phyloP scores from a whole-genome alignment of 768 basidiomycete species.

The Gloeophyllum trabeum region DNA sequence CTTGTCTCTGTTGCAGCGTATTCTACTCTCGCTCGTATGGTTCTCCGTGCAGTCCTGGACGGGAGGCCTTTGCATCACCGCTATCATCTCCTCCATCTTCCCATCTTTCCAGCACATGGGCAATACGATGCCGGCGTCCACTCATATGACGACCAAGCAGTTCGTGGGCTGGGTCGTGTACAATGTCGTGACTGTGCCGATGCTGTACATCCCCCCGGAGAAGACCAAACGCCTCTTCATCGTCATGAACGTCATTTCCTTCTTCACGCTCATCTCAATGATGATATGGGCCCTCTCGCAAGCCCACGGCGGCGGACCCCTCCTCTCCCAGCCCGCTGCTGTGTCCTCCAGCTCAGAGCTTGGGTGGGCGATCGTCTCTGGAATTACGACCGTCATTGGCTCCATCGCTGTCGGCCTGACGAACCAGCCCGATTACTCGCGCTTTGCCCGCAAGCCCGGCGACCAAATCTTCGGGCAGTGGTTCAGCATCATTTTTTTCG shows the following conservation, averaged over 20 bases:
- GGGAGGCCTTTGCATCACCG: no score
- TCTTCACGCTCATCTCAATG: slow-evolving; percentile 6
- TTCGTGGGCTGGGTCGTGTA: slow-evolving; percentile 7
- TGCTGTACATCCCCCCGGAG: slow-evolving; percentile 13
- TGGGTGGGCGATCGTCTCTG: slow-evolving; percentile 11
- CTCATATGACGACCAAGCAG: slow-evolving; percentile 7
- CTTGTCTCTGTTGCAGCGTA: slow-evolving; percentile 11
- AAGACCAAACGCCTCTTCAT: slow-evolving; percentile 12
- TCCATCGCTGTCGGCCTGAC: slow-evolving; percentile 11
- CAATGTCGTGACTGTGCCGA: slow-evolving; percentile 11
- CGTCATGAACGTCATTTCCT: slow-evolving; percentile 8
- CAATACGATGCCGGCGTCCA: slow-evolving; percentile 9
- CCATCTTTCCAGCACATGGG: slow-evolving; percentile 9
- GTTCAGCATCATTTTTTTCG: neutral
- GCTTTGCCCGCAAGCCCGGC: slow-evolving; percentile 7
- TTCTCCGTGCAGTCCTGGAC: no score
- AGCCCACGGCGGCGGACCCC: slow-evolving; percentile 10
- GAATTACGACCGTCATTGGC: slow-evolving; percentile 11
- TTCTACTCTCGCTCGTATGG: slow-evolving; percentile 11
- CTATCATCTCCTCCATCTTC: no score
- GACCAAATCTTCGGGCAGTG: slow-evolving; percentile 6
- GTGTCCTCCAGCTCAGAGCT: slow-evolving; percentile 1
- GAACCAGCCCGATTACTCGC: slow-evolving; percentile 13
- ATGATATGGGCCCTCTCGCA: slow-evolving; percentile 11
- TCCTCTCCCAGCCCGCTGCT: slow-evolving; percentile 5